Percentiles rank a stretch among this genome's conserved stretches.
Evolutionary conservation across 495 filamentous ascomycete genomes (phyloP).

Genomic region (Neurospora tetraspora): DNA sequence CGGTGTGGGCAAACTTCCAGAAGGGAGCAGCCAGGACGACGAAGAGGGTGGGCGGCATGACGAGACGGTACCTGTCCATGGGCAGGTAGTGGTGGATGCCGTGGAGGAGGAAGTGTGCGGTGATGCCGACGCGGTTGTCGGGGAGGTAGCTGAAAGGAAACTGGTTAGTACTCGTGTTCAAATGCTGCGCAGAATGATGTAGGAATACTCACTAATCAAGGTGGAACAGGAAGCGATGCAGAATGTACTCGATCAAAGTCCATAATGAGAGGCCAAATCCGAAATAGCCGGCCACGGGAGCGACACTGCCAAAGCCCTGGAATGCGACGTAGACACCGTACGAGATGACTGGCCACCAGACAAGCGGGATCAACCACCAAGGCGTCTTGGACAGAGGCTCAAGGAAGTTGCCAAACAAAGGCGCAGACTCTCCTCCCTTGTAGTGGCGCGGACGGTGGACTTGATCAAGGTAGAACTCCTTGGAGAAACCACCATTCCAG

Average conservation of each 20-base stretch:
- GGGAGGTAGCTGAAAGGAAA: constrained; percentile 59
- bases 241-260: constrained; percentile 80
- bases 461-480: constrained; percentile 92
- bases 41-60: constrained; percentile 94
- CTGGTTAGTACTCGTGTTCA: constrained; percentile 9
- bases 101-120: constrained; percentile 86
- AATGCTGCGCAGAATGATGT: background rate
- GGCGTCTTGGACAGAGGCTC: constrained; percentile 90
- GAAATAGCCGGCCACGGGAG: constrained; percentile 46
- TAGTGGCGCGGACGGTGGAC: constrained; percentile 94
- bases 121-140: constrained; percentile 82
- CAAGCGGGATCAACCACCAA: constrained; percentile 76
- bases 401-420: constrained; percentile 94
- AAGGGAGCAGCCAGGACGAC: constrained; percentile 76
- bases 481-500: constrained; percentile 78
- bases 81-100: constrained; percentile 97
- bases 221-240: constrained; percentile 94
- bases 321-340: constrained; percentile 65
- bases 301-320: constrained; percentile 36
- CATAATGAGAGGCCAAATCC: constrained; percentile 61
- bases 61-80: constrained; percentile 93
- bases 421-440: constrained; percentile 82
- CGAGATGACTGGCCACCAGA: constrained; percentile 77
- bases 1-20: constrained; percentile 79
- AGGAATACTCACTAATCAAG: constrained; percentile 62